Evolutionary conservation across 192 early-diverging fungal genomes (phyloP).

Genomic region (Jimgerdemannia flammicorona): DNA sequence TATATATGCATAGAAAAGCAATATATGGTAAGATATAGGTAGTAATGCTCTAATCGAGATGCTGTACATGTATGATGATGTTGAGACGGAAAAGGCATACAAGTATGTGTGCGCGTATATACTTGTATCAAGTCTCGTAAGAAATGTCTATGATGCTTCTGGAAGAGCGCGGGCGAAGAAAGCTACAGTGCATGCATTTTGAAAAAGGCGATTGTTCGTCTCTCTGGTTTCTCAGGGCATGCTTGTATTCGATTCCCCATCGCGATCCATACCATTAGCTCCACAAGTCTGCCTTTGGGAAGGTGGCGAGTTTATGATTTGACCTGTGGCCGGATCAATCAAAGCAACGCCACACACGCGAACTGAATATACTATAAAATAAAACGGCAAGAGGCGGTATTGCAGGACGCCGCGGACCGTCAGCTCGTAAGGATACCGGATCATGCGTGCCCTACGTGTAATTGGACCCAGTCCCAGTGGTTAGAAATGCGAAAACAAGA

Average conservation of each 20-base stretch:
- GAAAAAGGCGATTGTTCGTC: neutral
- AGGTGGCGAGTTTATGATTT: constrained; percentile 10
- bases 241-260: neutral
- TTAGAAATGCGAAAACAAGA: neutral
- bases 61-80: neutral
- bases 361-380: constrained; percentile 13
- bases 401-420: constrained; percentile 29
- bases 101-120: neutral
- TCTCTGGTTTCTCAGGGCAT: neutral
- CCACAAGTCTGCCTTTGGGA: constrained; percentile 23
- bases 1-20: neutral
- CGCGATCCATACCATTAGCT: neutral
- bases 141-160: neutral
- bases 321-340: constrained; percentile 28
- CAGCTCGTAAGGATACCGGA: constrained; percentile 30
- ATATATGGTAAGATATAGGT: neutral
- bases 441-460: constrained; percentile 19
- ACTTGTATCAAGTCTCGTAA: neutral
- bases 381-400: constrained; percentile 20
- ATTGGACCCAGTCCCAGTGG: neutral
- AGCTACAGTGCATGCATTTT: too few relatives aligned
- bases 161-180: too few relatives aligned
- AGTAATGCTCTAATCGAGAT: neutral
- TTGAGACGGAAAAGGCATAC: neutral
- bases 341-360: constrained; percentile 21